Evolutionary conservation across 2,329 filamentous ascomycete genomes (phyloP), one percentile per base, ranked within the genome.

Genomic region (Phyllosticta citrichinensis): DNA sequence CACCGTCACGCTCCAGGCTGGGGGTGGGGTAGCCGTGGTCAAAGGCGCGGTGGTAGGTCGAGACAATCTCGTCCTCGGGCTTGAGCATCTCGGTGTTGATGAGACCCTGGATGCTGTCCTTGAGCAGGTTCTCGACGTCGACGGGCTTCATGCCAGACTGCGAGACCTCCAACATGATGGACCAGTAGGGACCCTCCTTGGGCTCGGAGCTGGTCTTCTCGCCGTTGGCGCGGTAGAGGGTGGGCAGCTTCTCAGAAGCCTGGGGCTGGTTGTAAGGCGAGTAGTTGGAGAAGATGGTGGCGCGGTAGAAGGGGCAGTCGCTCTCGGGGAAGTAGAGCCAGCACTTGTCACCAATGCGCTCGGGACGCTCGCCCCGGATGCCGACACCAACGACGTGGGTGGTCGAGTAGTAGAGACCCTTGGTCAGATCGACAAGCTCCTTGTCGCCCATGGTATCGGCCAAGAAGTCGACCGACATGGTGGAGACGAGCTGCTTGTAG

Each of bases 231-330:
- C 92, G 82, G 75, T 92, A 88, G 68, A 91, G 79, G 22, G 94
- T 97, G 50, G 91, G 85, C 61, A 99, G 85, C 82, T 96, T 94
- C 73, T 82, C 87, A 62, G 87, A 86, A 63, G 85, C 81, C 66
- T 89, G 80, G 35, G 94, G 94, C 80, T 97, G 94, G 83, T 99
- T 99, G 85, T 96, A 87, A 58, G 93, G 94, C 22, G 94, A 97
- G 84, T 99, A 99, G 85, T 99, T 99, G 78, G 93, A 97, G 85
- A 99, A 99, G 80, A 99, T 97, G 73, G 94, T 99, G 72, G 94
- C 94, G 69, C 94, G 90, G 83, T 99, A 99, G 83, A 99, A 99
- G 74, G 91, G 91, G 82, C 91, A 97, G 83, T 99, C 88, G 76
- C 96, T 88, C 77, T 99, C 94, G 65, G 94, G 94, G 86, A 97